Percentiles rank a stretch among this genome's conserved stretches.
Conservation (phyloP, 2,329 filamentous ascomycete species). For the Clarireedia monteithiana region DNA sequence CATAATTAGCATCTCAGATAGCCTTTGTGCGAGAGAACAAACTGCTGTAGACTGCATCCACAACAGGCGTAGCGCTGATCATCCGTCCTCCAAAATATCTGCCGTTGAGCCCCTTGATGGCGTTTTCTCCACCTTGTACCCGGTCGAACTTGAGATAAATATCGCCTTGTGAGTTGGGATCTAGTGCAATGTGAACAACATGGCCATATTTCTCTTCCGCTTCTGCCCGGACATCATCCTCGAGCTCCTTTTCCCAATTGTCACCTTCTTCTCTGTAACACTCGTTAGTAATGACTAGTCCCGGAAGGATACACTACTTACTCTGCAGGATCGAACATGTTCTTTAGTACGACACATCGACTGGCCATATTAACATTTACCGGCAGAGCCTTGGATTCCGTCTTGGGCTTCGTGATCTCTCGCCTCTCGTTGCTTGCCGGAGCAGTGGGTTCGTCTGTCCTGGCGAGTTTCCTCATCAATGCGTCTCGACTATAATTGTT, state of each 20-base stretch:
- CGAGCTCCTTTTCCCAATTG: conserved; percentile 84
- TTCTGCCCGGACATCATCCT: conserved; percentile 87
- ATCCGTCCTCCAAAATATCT: conserved; percentile 89
- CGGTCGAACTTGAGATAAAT: conserved; percentile 98
- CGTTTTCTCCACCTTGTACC: conserved; percentile 90
- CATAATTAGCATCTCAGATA: conserved; percentile 48
- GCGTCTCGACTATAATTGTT: conserved; percentile 98
- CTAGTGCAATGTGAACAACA: conserved; percentile 93
- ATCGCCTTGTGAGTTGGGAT: conserved; percentile 89
- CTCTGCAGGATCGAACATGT: conserved; percentile 91
- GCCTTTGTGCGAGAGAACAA: conserved; percentile 82
- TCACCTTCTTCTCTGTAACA: conserved; percentile 72
- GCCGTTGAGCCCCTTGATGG: conserved; percentile 95
- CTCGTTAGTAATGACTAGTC: conserved; percentile 29
- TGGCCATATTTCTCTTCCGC: conserved; percentile 94
- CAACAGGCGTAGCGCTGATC: conserved; percentile 91
- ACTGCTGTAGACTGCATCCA: conserved; percentile 98
- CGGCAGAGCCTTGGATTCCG: conserved; percentile 68
- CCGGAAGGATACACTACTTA: conserved; percentile 43
- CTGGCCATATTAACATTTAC: conserved; percentile 88
- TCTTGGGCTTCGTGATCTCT: conserved; percentile 69
- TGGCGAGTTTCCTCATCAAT: conserved; percentile 96
- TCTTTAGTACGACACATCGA: conserved; percentile 87
- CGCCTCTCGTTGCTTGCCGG: conserved; percentile 57
- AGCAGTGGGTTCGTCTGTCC: conserved; percentile 71